Percentiles rank a stretch among this genome's conserved stretches.
Evolutionary conservation across 352 stramenopile species (phyloP).

Genomic region (Phytophthora nicotianae): DNA sequence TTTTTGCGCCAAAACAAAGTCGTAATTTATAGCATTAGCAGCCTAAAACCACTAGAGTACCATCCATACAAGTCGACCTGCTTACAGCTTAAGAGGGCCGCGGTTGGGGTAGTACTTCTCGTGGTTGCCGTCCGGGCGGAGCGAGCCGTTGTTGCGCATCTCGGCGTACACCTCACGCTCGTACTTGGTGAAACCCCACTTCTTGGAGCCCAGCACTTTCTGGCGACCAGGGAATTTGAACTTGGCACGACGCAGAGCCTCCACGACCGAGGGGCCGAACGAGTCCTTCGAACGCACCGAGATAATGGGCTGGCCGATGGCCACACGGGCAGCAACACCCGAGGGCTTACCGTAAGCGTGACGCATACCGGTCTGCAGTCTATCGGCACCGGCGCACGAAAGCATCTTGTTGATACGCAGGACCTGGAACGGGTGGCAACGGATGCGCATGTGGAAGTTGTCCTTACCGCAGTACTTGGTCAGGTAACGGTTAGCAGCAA

Average conservation of each 20-base stretch:
- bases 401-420: conserved; percentile 99
- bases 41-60: conserved; percentile 29
- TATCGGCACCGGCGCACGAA: conserved; percentile 99
- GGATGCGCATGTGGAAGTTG: conserved; percentile 99
- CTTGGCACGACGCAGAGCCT: conserved; percentile 99
- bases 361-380: conserved; percentile 98
- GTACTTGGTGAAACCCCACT: conserved; percentile 99
- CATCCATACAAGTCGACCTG: conserved; percentile 23
- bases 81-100: conserved; percentile 75
- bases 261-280: conserved; percentile 93
- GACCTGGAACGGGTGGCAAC: conserved; percentile 99
- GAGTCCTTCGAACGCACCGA: conserved; percentile 97
- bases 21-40: conserved; percentile 51
- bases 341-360: conserved; percentile 99
- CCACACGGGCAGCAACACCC: conserved; percentile 97
- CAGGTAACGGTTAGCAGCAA: conserved; percentile 99
- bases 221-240: conserved; percentile 99
- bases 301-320: conserved; percentile 99
- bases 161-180: conserved; percentile 97
- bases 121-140: conserved; percentile 97
- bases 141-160: conserved; percentile 94
- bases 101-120: conserved; percentile 96
- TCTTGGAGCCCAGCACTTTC: conserved; percentile 99
- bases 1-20: conserved; percentile 29
- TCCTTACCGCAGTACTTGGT: conserved; percentile 98